Evolutionary conservation across 129 eudicot genomes (phyloP).

Genomic region (Tagetes erecta): DNA sequence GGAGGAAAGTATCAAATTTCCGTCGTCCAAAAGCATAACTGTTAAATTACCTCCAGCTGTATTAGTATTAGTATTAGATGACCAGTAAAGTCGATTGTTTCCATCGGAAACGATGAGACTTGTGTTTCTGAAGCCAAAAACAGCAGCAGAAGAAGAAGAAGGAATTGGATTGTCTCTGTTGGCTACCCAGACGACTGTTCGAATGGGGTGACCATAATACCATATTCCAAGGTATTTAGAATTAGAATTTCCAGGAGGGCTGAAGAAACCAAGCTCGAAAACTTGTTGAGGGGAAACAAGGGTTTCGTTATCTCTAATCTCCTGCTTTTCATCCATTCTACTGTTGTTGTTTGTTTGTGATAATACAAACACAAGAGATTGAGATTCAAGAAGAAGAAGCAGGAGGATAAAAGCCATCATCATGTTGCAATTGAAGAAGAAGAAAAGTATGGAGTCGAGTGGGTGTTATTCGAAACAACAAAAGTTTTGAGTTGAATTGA

Average conservation of each 20-base stretch:
- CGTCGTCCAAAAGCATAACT: conserved; percentile 51
- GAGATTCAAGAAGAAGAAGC: conserved; percentile 23
- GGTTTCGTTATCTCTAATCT: conserved; percentile 48
- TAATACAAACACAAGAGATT: conserved; percentile 9
- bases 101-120: conserved; percentile 46
- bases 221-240: conserved; percentile 59
- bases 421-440: neutral
- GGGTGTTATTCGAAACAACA: too few species aligned
- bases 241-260: conserved; percentile 48
- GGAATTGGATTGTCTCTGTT: conserved; percentile 57
- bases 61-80: conserved; percentile 37
- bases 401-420: neutral
- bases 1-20: conserved; percentile 41
- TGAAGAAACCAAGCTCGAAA: conserved; percentile 63
- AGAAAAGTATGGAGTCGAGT: neutral
- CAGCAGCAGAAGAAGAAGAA: conserved; percentile 29
- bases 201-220: conserved; percentile 38
- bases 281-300: conserved; percentile 41
- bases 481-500: neutral
- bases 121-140: conserved; percentile 43
- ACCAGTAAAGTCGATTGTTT: conserved; percentile 40
- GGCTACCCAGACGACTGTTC: conserved; percentile 69
- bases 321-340: conserved; percentile 41
- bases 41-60: conserved; percentile 19
- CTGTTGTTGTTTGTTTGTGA: conserved; percentile 33